Base-by-base conservation (phyloP, 305 asterid genomes). In the Ilex paraguariensis region DNA sequence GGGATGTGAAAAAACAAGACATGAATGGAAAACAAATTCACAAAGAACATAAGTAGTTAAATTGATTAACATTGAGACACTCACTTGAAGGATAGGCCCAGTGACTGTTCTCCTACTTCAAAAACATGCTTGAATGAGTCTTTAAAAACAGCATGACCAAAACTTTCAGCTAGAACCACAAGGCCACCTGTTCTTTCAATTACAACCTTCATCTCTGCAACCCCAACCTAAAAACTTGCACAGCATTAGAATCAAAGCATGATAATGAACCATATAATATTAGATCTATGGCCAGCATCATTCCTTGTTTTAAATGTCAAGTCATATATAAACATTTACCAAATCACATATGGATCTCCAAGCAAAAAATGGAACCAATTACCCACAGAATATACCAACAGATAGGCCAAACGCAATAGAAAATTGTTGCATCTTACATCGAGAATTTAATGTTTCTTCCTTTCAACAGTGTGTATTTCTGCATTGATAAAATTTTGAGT, bases 181-280 rank as follows among this genome's bases (percentile, higher is more conserved):
- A 94, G 95, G 57, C 99, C 99, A 73, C 98, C 98, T 58, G 95
- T 90, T 81, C 76, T 87, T 81, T 94, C 98, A 61, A 94, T 90
- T 59, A 96, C 91, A 57, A 93, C 87, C 79, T 93, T 90, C 97
- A 93, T 93, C 84, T 93, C 99, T 64, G 99, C 97, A 86, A 93
- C 83, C 66, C 99, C 99, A 70, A 93, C 97, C 97, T 93, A 76
- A 72, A 80, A 70, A 68, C 8, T 31, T 66, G 65, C 52, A 60
- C 54, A 42, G 9, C 58, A 69, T 72, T 65, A 75, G 73, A 56
- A 50, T 62, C 60, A 36, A 36, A 36, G 42, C 6, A 36, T 36
- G 42, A 59, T 30, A 16, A 64, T 11, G 36, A 31, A 32, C 9
- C 42, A 8, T 8, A 5, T 36, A 36, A 5, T 36, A 8, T 36